Evolutionary conservation across 1,284 basidiomycete genomes (phyloP), one percentile per base, ranked within the genome.

Genomic region (Ustilago nuda): DNA sequence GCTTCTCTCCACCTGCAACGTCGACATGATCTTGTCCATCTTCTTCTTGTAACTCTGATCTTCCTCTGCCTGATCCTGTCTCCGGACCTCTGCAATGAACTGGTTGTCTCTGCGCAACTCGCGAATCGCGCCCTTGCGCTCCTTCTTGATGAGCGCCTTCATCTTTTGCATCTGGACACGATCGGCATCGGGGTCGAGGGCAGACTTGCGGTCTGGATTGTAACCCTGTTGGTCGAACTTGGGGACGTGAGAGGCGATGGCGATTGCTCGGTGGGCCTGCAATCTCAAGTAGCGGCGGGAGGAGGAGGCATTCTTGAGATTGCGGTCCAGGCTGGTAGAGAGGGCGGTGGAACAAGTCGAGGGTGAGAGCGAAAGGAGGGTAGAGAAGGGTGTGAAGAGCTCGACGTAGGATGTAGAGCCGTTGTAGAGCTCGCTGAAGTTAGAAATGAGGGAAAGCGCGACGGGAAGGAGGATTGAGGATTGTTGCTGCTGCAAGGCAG

Each of bases 211-310:
- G 84, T 92, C 93, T 48, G 91, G 93, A 19, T 93, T 94, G 51
- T 91, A 92, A 45, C 91, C 90, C 46, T 80, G 74, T 48, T 90
- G 89, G 83, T 97, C 95, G 87, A 99, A 99, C 86, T 95, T 95
- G 84, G 97, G 97, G 32, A 94, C 89, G 85, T 94, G 95, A 1
- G 94, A 91, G 4, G 94, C 91, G 80, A 99, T 97, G 8, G 97
- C 94, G 59, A 99, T 95, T 2, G 95, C 94, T 85, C 96, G 97
- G 89, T 99, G 97, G 2, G 92, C 90, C 88, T 99, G 97, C 35
- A 99, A 89, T 12, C 89, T 88, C 43, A 99, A 90, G 0, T 95
- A 94, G 60, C 88, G 89, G 41, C 96, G 92, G 1, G 90, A 88
- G 83, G 91, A 89, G 4, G 86, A 87, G 0, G 94, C 88, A 82